These are phyloP conservation scores for Fusarium redolens DNA, from an alignment of 2,329 filamentous ascomycete species.

Conservation along the genomic window DNA sequence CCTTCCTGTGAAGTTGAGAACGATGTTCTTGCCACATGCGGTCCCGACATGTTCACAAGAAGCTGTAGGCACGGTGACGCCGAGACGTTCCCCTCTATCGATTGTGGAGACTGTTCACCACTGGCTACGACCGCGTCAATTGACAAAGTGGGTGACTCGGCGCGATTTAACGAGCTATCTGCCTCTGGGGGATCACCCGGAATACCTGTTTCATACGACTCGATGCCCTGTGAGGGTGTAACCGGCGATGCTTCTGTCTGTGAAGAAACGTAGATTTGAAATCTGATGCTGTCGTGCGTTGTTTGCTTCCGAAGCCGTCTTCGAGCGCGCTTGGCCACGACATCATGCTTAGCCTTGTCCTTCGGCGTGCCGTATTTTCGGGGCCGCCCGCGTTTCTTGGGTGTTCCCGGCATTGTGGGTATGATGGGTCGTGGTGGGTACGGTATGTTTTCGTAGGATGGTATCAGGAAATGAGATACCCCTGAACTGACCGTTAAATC, in stretches of 20 bases:
- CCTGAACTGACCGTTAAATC: not conserved
- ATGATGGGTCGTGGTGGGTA: not conserved
- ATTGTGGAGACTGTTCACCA: not conserved
- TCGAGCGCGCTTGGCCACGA: not conserved
- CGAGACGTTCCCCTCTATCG: not conserved
- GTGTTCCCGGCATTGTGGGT: not conserved
- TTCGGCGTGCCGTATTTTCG: slow-evolving; percentile 1
- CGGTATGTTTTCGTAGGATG: not conserved
- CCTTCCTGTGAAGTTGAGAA: too few species aligned
- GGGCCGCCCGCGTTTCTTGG: slow-evolving; percentile 1
- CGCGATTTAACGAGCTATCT: not conserved
- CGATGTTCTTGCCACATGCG: too few species aligned
- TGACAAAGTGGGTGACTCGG: not conserved
- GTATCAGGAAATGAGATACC: not conserved
- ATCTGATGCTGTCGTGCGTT: not conserved
- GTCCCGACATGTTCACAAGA: not conserved
- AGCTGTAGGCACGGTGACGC: not conserved
- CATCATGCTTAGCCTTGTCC: slow-evolving; percentile 7
- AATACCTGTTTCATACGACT: not conserved
- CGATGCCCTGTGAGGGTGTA: not conserved
- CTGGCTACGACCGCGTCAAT: not conserved
- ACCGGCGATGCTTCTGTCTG: slow-evolving; percentile 2
- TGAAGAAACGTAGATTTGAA: slow-evolving; percentile 1
- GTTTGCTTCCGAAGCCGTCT: not conserved
- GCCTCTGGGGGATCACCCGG: not conserved